A percentile compares a stretch with the other conserved stretches of the same genome.
Evolutionary conservation across 176 grass and related monocot species (phyloP).

Genomic region (Dactylis glomerata): DNA sequence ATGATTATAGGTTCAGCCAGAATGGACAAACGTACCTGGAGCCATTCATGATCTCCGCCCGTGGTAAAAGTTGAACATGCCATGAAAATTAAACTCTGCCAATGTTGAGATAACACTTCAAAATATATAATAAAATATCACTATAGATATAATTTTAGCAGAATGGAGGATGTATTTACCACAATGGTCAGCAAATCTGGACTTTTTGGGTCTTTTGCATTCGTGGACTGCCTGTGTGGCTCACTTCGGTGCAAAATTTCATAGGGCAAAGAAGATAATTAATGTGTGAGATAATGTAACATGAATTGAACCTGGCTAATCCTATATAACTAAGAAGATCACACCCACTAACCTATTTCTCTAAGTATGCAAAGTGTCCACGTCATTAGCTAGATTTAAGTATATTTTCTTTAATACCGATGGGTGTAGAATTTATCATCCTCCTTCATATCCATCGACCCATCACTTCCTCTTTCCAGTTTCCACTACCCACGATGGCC

Average conservation of each 20-base stretch:
- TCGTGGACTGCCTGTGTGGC: not conserved
- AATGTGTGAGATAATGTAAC: not conserved
- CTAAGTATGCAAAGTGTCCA: too few species aligned
- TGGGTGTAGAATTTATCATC: too few species aligned
- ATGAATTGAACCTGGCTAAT: too few species aligned
- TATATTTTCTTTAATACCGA: too few species aligned
- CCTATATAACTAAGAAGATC: too few species aligned
- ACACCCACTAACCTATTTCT: too few species aligned
- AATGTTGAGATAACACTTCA: not conserved
- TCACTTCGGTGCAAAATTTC: not conserved
- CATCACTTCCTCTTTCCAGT: too few species aligned
- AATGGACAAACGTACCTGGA: not conserved
- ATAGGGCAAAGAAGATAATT: not conserved
- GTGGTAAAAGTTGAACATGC: not conserved
- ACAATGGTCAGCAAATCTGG: not conserved
- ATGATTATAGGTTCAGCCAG: not conserved
- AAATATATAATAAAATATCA: not conserved
- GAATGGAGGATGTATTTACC: not conserved
- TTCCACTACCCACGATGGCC: too few species aligned
- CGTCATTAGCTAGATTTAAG: too few species aligned
- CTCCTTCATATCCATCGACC: too few species aligned
- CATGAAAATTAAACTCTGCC: not conserved
- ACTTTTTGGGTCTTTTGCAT: not conserved
- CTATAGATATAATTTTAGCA: not conserved
- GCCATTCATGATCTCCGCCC: not conserved